Evolutionary conservation across 108 stramenopile species (phyloP), one percentile per base, ranked within the genome.

Genomic region (Nitzschia inconspicua): DNA sequence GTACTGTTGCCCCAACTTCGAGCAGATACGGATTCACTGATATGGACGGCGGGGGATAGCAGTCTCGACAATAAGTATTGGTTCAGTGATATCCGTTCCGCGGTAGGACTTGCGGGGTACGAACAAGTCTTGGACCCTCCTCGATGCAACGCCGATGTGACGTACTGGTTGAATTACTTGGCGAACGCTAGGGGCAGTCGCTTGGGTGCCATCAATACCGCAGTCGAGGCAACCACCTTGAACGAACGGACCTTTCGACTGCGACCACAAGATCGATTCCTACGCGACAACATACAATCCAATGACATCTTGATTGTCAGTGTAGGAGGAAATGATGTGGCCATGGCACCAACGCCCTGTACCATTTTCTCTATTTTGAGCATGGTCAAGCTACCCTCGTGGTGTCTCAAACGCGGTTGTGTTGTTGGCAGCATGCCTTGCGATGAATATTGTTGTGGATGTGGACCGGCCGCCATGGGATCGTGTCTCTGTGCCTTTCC

Each of bases 271-370:
- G 94, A 95, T 58, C 50, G 9, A 50, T 92, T 95, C 48, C 42
- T 92, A 0, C 76, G 89, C 1, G 94, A 95, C 37, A 80, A 89
- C 29, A 78, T 95, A 13, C 59, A 65, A 7, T 14, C 66, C 3
- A 48, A 83, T 7, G 94, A 95, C 54, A 65, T 90, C 9, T 61
- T 92, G 27, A 78, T 95, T 39, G 87, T 95, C 0, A 79, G 76
- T 32, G 65, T 92, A 47, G 87, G 94, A 32, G 94, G 94, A 40
- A 95, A 95, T 58, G 94, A 95, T 73, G 73, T 95, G 37, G 94
- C 94, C 18, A 44, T 92, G 26, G 44, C 61, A 40, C 94, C 94
- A 7, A 43, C 68, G 8, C 85, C 85, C 0, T 90, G 88, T 54
- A 95, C 94, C 0, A 86, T 89, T 49, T 32, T 41, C 3, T 73